Base-by-base conservation (phyloP, 768 basidiomycete species). In the Pisolithus microcarpus region DNA sequence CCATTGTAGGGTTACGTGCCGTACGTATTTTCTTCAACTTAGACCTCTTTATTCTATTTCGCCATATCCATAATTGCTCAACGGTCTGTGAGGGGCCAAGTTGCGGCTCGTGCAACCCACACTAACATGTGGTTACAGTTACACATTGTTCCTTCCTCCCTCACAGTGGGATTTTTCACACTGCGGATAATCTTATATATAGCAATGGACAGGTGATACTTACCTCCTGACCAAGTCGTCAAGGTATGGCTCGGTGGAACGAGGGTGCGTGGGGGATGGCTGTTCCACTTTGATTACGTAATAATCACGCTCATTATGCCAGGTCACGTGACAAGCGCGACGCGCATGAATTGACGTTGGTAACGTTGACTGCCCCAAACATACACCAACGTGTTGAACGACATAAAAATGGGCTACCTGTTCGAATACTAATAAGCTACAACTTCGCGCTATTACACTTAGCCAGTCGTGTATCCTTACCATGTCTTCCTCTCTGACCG, bases 1-100 rank as follows among this genome's bases (percentile, higher is more conserved):
- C n/a, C 57, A 31, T 23, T 54, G 37, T 65, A 15, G 61, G 67
- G 67, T 65, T 66, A 43, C 60, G 56, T 66, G 60, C 53, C 56
- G 46, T 36, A 39, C 26, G 39, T 36, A 39, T 23, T 43, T 55
- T 28, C 15, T 16, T 24, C 24, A 34, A 23, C 37, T 38, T 42
- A 15, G 34, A 34, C 13, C 7, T 34, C 34, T 11, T 34, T 34
- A 34, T 34, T 34, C 34, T 15, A 34, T 34, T 34, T 34, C 34
- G 13, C 34, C 13, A 15, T 34, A 34, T 13, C 11, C 11, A 34
- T 34, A 11, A 11, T 34, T 34, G 26, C 13, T 34, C 4, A 34
- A 40, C 10, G 39, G 39, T 40, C 18, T 40, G 9, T 31, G 34
- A n/a, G n/a, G n/a, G n/a, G n/a, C n/a, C n/a, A n/a, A n/a, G n/a